These are phyloP conservation scores for Glaciozyma antarctica DNA, from an alignment of 768 basidiomycete genomes.

Conservation along the genomic window DNA sequence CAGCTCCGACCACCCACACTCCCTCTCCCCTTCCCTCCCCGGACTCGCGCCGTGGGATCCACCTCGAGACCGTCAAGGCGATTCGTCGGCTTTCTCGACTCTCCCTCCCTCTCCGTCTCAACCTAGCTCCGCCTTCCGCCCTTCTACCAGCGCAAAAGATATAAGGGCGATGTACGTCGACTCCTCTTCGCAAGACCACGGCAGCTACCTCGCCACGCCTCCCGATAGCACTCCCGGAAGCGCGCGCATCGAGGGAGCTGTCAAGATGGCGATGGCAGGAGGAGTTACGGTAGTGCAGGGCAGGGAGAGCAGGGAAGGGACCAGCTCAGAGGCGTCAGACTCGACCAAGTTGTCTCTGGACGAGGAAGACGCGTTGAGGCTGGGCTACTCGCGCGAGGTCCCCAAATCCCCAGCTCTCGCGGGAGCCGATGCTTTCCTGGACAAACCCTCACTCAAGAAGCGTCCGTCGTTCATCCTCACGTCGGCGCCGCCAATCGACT, in stretches of 20 bases:
- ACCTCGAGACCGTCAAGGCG: too few species aligned
- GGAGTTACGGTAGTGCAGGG: not conserved
- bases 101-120: too few species aligned
- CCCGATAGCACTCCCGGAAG: constrained; percentile 8
- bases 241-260: constrained; percentile 2
- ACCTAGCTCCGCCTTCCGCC: too few species aligned
- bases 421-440: not conserved
- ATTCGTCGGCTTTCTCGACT: too few species aligned
- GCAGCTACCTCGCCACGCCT: constrained; percentile 10
- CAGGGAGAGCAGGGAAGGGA: not conserved
- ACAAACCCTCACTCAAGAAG: not conserved
- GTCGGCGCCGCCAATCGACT: constrained; percentile 10
- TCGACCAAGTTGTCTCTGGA: not conserved
- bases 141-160: too few species aligned
- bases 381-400: not conserved
- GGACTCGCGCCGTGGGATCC: too few species aligned
- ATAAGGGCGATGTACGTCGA: not conserved
- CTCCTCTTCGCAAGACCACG: not conserved
- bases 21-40: too few species aligned
- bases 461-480: constrained; percentile 30
- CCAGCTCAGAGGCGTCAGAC: not conserved
- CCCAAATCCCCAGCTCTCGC: not conserved
- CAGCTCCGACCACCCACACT: too few species aligned
- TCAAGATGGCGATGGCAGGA: not conserved
- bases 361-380: not conserved